Base-by-base conservation (phyloP, 805 yeast species). In the Ogataea dorogensis region DNA sequence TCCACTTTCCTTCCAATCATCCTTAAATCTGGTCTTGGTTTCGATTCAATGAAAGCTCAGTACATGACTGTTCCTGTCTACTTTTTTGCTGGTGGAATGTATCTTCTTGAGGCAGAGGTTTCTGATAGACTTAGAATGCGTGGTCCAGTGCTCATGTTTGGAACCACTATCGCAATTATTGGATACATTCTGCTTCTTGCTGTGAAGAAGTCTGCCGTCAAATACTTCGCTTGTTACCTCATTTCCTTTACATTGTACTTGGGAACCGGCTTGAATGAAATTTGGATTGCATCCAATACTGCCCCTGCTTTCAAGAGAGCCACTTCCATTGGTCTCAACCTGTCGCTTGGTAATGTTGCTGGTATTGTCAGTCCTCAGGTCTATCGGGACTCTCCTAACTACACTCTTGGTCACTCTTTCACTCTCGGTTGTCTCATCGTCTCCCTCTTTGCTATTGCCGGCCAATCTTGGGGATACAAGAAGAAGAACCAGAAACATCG, bases 291-390 rank as follows among this genome's bases (percentile, higher is more conserved):
- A 16, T 57, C 58, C 23, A 71, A 70, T 39, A 54, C 60, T 22
- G 67, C 71, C 2, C 69, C 69, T 7, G 60, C 58, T 36, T 68
- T 61, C 52, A 64, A 64, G 36, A 59, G 73, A 49, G 66, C 70
- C 7, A 58, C 71, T 3, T 62, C 70, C 4, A 49, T 69, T 31
- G 73, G 69, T 7, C 35, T 57, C 22, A 67, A 71, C 34, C 73
- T 67, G 45, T 58, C 69, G 2, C 39, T 69, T 12, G 75, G 75
- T 7, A 71, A 71, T 43, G 40, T 64, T 17, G 61, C 74, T 5
- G 77, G 77, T 34, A 68, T 64, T 3, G 54, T 69, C 40, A 64
- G 67, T 21, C 67, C 68, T 17, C 73, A 68, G 45, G 63, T 70
- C 16, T 70, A 68, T 51, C 50, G 66, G 22, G 44, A 49, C 6